A percentile compares a stretch with the other conserved stretches of the same genome.
These are phyloP conservation scores for Polyporus arcularius DNA, from an alignment of 768 basidiomycete species.

Conservation along the genomic window DNA sequence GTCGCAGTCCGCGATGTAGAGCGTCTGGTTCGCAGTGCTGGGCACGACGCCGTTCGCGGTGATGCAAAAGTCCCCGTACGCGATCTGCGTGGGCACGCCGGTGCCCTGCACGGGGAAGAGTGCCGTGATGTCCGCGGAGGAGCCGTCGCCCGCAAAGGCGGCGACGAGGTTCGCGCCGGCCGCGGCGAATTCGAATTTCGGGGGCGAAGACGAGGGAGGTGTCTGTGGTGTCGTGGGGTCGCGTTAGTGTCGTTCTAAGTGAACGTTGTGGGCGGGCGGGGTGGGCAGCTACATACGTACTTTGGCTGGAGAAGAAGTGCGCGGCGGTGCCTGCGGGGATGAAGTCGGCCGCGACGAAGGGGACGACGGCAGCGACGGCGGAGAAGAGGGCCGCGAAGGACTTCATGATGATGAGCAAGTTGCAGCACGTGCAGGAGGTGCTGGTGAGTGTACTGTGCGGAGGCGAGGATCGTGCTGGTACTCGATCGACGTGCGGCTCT, in stretches of 20 bases:
- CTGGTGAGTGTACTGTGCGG: too few species aligned
- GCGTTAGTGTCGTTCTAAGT: neutral
- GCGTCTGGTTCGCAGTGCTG: conserved; percentile 1
- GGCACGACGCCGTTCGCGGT: conserved; percentile 14
- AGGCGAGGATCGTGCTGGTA: too few species aligned
- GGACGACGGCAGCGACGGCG: neutral
- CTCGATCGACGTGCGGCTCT: too few species aligned
- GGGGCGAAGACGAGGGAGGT: conserved; percentile 6
- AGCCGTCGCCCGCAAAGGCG: conserved; percentile 8
- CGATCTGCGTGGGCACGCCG: conserved; percentile 9
- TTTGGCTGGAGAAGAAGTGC: conserved; percentile 14
- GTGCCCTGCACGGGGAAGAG: neutral
- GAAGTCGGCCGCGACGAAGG: conserved; percentile 8
- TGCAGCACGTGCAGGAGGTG: too few species aligned
- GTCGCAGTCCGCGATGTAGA: conserved; percentile 11
- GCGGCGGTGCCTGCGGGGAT: conserved; percentile 8
- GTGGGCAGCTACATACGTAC: neutral
- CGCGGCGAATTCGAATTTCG: neutral
- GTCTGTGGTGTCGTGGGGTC: neutral
- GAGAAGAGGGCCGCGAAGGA: conserved; percentile 1
- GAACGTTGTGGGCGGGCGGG: too few species aligned
- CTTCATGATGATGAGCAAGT: too few species aligned
- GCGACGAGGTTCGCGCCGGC: conserved; percentile 1
- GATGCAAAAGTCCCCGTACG: conserved; percentile 9
- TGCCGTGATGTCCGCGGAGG: conserved; percentile 7